Evolutionary conservation across 257 asterid species (phyloP).

Genomic region (Solanum chmielewskii): DNA sequence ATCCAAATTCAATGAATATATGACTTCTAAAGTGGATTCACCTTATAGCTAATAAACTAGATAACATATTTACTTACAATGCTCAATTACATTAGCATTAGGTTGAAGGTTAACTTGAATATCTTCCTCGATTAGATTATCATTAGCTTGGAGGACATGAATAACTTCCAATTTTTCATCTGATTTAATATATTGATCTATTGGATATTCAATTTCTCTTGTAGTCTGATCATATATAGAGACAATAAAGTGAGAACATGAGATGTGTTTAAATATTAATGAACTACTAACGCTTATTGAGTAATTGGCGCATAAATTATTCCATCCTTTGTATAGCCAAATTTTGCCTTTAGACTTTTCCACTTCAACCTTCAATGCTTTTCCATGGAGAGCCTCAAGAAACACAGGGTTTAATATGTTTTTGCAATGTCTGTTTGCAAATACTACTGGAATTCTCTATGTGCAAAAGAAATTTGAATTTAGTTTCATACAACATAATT

Average conservation of each 20-base stretch:
- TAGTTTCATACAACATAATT: neutral
- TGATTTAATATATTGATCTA: too few relatives aligned
- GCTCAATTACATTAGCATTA: too few relatives aligned
- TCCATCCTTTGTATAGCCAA: neutral
- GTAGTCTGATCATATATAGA: too few relatives aligned
- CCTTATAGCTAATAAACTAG: too few relatives aligned
- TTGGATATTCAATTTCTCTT: too few relatives aligned
- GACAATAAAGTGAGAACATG: neutral
- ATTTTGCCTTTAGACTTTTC: slow-evolving; percentile 1
- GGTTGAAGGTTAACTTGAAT: too few relatives aligned
- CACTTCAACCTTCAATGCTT: slow-evolving; percentile 12
- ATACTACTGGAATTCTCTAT: slow-evolving; percentile 23
- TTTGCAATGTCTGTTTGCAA: slow-evolving; percentile 4
- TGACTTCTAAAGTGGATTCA: too few relatives aligned
- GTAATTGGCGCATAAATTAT: neutral
- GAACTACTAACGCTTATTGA: neutral
- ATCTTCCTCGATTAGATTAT: too few relatives aligned
- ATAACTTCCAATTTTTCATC: too few relatives aligned
- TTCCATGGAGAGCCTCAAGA: slow-evolving; percentile 19
- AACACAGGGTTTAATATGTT: slow-evolving; percentile 3
- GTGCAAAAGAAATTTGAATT: neutral
- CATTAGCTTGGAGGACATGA: too few relatives aligned
- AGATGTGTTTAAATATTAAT: neutral
- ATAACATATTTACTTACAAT: too few relatives aligned
- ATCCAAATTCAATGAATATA: too few relatives aligned